Conservation (phyloP, 2,329 filamentous ascomycete species). For the Alternaria gansuensis region DNA sequence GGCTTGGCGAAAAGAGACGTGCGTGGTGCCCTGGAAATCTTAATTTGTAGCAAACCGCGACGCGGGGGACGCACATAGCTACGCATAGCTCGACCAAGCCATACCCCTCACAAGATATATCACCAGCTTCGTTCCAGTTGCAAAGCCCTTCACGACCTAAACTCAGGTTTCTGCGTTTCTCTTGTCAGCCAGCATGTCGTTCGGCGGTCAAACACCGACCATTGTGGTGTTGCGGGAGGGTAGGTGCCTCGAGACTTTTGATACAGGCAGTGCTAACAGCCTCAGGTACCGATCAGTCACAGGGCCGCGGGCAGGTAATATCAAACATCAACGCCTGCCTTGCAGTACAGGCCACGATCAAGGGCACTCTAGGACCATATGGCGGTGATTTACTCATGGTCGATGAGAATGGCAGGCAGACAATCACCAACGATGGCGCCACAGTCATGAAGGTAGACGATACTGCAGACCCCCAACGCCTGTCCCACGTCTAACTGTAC, state of each 20-base stretch:
- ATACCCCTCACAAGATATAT: constrained; percentile 23
- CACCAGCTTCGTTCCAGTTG: constrained; percentile 9
- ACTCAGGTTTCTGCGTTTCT: constrained; percentile 13
- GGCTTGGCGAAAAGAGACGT: constrained; percentile 23
- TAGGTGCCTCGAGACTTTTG: constrained; percentile 60
- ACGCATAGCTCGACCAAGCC: constrained; percentile 28
- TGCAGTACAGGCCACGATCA: constrained; percentile 94
- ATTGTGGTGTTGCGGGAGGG: constrained; percentile 98
- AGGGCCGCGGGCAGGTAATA: constrained; percentile 94
- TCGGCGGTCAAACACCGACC: constrained; percentile 95
- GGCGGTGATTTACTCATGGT: constrained; percentile 96
- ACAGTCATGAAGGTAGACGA: constrained; percentile 94
- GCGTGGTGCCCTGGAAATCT: constrained; percentile 29
- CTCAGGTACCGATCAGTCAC: constrained; percentile 92
- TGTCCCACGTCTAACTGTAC: constrained; percentile 15
- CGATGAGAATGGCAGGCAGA: constrained; percentile 93
- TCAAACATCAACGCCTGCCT: constrained; percentile 99
- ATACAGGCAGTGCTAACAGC: constrained; percentile 31
- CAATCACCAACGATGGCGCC: constrained; percentile 98
- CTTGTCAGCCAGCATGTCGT: constrained; percentile 74
- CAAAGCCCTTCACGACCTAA: not conserved
- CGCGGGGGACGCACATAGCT: constrained; percentile 27
- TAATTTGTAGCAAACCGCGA: too few species aligned
- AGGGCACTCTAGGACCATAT: constrained; percentile 94
- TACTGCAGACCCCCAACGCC: not conserved